Evolutionary conservation across 2,329 filamentous ascomycete species (phyloP).

Genomic region (Cordyceps cateniannulata): DNA sequence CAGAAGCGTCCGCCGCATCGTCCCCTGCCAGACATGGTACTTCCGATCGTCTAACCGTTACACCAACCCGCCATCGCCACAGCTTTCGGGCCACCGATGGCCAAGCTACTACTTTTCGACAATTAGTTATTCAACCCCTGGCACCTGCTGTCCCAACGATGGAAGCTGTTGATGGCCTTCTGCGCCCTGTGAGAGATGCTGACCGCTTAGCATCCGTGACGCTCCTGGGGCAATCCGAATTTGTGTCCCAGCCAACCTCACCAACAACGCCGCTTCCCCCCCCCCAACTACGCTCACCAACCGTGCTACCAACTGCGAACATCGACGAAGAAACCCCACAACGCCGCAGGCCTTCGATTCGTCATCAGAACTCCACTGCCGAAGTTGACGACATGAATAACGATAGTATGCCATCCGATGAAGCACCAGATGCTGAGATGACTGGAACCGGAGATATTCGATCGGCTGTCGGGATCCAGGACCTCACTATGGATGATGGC

Average conservation of each 20-base stretch:
- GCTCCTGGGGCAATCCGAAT: constrained; percentile 58
- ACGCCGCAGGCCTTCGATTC: constrained; percentile 73
- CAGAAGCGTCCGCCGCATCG: constrained; percentile 17
- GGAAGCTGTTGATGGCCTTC: constrained; percentile 65
- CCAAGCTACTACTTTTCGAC: constrained; percentile 33
- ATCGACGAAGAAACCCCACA: constrained; percentile 48
- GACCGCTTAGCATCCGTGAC: constrained; percentile 82
- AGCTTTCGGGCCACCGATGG: constrained; percentile 46
- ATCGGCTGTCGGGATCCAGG: constrained; percentile 76
- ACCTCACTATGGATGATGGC: constrained; percentile 71
- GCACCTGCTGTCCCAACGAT: constrained; percentile 60
- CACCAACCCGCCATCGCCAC: constrained; percentile 40
- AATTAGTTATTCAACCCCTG: constrained; percentile 53
- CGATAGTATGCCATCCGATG: constrained; percentile 76
- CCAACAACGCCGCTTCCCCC: constrained; percentile 77
- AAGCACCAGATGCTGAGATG: constrained; percentile 69
- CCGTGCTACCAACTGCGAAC: constrained; percentile 46
- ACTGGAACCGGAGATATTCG: constrained; percentile 75
- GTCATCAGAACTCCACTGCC: constrained; percentile 84
- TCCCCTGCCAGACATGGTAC: constrained; percentile 9
- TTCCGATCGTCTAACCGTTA: constrained; percentile 16
- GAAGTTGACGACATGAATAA: constrained; percentile 82
- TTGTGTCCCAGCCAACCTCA: constrained; percentile 85
- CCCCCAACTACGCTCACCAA: constrained; percentile 50
- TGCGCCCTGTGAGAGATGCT: constrained; percentile 72